phyloP scores from a whole-genome alignment of 2,329 filamentous ascomycete genomes.

The Penicillium capsulatum region DNA sequence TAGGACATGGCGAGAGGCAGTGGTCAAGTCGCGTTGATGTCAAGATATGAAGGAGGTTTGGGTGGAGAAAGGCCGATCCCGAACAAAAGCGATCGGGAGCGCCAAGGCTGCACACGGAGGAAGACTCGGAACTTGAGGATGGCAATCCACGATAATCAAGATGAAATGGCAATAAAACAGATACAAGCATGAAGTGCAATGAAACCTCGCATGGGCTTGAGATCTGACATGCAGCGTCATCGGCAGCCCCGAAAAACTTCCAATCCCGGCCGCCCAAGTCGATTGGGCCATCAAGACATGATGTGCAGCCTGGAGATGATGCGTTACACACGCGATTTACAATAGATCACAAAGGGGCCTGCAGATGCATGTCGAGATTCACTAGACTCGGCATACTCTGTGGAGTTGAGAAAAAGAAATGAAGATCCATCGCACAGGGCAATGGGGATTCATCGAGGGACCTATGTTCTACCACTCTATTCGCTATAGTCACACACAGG shows the following conservation, averaged over 20 bases:
- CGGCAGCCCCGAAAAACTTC: conserved; percentile 11
- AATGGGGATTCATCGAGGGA: no score
- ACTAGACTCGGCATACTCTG: neutral
- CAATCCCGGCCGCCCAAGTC: conserved; percentile 4
- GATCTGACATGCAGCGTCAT: conserved; percentile 17
- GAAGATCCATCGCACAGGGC: no score
- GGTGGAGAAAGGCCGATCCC: neutral
- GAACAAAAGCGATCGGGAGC: conserved; percentile 18
- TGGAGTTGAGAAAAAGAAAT: neutral
- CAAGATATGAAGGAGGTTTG: conserved; percentile 10
- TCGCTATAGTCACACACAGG: no score
- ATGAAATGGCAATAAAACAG: no score
- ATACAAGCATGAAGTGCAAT: no score
- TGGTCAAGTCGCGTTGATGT: conserved; percentile 2
- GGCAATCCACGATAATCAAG: conserved; percentile 3
- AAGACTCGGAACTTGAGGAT: neutral
- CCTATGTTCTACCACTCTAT: no score
- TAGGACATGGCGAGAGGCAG: conserved; percentile 53
- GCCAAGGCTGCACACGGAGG: conserved; percentile 13
- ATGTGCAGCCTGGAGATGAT: neutral
- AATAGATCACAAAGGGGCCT: no score
- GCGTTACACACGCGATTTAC: no score
- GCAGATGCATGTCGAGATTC: no score
- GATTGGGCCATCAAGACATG: neutral
- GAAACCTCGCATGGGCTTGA: neutral